Percentiles rank a stretch among this genome's conserved stretches.
Evolutionary conservation across 2,329 filamentous ascomycete genomes (phyloP).

Genomic region (Fusarium stilboides): DNA sequence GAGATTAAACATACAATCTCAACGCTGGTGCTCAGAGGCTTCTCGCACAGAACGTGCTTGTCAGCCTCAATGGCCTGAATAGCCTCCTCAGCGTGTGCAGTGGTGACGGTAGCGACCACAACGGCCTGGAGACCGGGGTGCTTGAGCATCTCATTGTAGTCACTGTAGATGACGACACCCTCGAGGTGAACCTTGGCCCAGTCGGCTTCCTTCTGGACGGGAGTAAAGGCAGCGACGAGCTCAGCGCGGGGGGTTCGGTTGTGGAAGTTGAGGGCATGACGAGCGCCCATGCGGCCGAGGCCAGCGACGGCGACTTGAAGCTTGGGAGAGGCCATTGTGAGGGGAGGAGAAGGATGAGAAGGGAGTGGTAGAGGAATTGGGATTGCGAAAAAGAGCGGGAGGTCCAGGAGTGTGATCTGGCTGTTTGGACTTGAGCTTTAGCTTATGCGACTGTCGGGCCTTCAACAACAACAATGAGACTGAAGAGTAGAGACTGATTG

Average conservation of each 20-base stretch:
- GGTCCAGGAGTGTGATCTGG: not conserved
- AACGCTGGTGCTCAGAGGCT: constrained; percentile 53
- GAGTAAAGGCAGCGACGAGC: constrained; percentile 49
- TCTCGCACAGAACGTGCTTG: constrained; percentile 50
- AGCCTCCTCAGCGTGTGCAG: constrained; percentile 47
- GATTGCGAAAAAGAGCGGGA: not conserved
- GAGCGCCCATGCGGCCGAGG: constrained; percentile 50
- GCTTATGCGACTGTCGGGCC: not conserved
- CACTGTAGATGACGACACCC: constrained; percentile 44
- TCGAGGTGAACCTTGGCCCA: constrained; percentile 46
- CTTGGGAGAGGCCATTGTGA: constrained; percentile 44
- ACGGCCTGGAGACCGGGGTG: constrained; percentile 49
- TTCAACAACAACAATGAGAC: not conserved
- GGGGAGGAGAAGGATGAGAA: not conserved
- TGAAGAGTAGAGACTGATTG: constrained; percentile 3
- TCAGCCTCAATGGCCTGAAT: constrained; percentile 49
- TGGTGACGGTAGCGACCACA: constrained; percentile 48
- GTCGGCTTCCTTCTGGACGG: constrained; percentile 45
- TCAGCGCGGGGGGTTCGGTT: constrained; percentile 46
- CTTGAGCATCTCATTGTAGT: constrained; percentile 50
- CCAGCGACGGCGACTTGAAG: constrained; percentile 47
- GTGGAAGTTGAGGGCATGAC: constrained; percentile 49
- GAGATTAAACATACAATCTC: constrained; percentile 64
- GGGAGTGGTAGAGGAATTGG: not conserved
- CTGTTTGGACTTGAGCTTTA: not conserved